phyloP scores from a whole-genome alignment of 2,329 filamentous ascomycete species.

The Scortechinia acanthostroma region DNA sequence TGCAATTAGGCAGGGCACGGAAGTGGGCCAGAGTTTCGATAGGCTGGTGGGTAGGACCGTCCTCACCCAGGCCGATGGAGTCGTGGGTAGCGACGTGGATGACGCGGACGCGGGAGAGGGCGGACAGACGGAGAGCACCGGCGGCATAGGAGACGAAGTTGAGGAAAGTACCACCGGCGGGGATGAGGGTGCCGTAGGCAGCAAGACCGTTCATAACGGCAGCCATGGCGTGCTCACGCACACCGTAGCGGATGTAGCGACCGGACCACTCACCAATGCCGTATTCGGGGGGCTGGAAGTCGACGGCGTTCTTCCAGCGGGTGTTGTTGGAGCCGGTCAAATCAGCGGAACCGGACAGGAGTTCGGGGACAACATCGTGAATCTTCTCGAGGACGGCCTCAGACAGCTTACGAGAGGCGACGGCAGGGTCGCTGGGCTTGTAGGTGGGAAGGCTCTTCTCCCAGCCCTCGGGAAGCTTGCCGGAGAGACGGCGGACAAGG shows the following conservation, averaged over 20 bases:
- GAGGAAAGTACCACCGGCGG: conserved; percentile 91
- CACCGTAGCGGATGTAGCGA: conserved; percentile 87
- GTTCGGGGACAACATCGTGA: conserved; percentile 75
- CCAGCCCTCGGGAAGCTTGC: conserved; percentile 90
- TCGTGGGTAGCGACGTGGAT: conserved; percentile 98
- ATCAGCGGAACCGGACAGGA: conserved; percentile 93
- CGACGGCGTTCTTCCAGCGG: conserved; percentile 90
- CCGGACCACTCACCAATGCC: conserved; percentile 84
- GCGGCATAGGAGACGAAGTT: conserved; percentile 99
- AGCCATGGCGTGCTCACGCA: conserved; percentile 87
- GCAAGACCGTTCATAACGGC: conserved; percentile 91
- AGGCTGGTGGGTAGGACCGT: conserved; percentile 96
- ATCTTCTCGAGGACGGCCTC: conserved; percentile 88
- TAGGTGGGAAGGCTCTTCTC: conserved; percentile 88
- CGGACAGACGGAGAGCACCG: conserved; percentile 86
- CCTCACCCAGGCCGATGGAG: conserved; percentile 97
- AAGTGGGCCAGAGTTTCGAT: conserved; percentile 98
- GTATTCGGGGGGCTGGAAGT: conserved; percentile 87
- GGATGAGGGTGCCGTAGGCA: conserved; percentile 90
- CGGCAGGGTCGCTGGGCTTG: conserved; percentile 74
- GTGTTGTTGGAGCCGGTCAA: conserved; percentile 98
- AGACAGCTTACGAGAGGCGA: conserved; percentile 92
- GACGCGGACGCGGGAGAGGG: conserved; percentile 80
- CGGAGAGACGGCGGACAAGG: conserved; percentile 70
- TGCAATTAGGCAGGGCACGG: conserved; percentile 96